phyloP scores from a whole-genome alignment of 768 basidiomycete genomes.

The Lyophyllum shimeji region DNA sequence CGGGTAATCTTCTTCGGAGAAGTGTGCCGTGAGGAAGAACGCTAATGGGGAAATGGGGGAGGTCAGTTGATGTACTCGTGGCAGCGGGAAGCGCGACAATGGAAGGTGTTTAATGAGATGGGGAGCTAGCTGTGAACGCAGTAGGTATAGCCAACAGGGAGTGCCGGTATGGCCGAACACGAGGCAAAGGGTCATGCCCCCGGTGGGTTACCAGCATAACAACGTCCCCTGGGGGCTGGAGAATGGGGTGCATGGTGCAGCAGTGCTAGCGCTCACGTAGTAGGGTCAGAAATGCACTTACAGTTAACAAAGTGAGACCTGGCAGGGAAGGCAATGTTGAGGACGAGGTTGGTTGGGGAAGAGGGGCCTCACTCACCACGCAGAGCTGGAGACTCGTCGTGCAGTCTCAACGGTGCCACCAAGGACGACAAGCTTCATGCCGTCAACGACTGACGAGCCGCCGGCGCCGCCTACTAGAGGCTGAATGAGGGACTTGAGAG shows the following conservation, averaged over 20 bases:
- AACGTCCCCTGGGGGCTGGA: not conserved
- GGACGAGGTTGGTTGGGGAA: conserved; percentile 2
- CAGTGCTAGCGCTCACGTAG: conserved; percentile 9
- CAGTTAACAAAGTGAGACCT: conserved; percentile 89
- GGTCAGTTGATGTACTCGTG: conserved; percentile 23
- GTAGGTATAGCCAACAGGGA: not conserved
- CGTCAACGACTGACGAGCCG: conserved; percentile 80
- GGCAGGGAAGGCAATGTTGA: conserved; percentile 6
- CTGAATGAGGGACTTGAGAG: conserved; percentile 76
- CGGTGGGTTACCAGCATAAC: not conserved
- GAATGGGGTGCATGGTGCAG: not conserved
- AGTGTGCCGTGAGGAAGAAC: conserved; percentile 88
- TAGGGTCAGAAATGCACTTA: conserved; percentile 36
- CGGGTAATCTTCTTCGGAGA: conserved; percentile 87
- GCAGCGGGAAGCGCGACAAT: conserved; percentile 20
- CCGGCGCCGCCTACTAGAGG: conserved; percentile 76
- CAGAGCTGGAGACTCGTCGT: conserved; percentile 76
- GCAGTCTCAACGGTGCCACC: conserved; percentile 89
- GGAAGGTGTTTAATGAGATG: conserved; percentile 13
- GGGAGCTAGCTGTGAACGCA: not conserved
- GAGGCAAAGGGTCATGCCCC: not conserved
- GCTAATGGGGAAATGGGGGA: conserved; percentile 38
- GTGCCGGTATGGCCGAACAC: not conserved
- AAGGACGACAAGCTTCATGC: conserved; percentile 86
- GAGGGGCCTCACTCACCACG: conserved; percentile 54